A percentile compares a stretch with the other conserved stretches of the same genome.
These are phyloP conservation scores for Aspergillus conjunctus DNA, from an alignment of 495 filamentous ascomycete species.

Conservation along the genomic window DNA sequence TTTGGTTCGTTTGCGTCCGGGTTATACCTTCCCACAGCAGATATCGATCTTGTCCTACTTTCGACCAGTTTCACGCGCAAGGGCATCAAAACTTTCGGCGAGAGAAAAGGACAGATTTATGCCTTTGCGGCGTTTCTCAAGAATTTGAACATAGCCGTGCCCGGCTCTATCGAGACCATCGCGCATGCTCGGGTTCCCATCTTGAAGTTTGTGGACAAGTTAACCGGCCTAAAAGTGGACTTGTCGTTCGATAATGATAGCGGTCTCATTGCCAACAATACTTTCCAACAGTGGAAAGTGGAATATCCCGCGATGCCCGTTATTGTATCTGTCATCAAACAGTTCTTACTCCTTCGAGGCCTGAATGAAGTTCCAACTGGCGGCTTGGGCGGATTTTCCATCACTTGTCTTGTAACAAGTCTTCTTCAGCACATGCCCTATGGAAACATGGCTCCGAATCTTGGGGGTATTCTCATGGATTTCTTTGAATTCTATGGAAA, in stretches of 20 bases:
- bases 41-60: constrained; percentile 91
- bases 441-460: constrained; percentile 60
- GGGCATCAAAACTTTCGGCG: constrained; percentile 46
- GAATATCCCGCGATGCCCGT: constrained; percentile 81
- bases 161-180: constrained; percentile 63
- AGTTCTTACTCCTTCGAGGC: constrained; percentile 83
- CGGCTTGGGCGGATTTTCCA: constrained; percentile 91
- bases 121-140: constrained; percentile 56
- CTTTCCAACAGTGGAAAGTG: constrained; percentile 75
- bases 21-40: constrained; percentile 85
- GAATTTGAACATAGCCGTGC: constrained; percentile 47
- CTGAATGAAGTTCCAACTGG: constrained; percentile 89
- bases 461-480: constrained; percentile 77
- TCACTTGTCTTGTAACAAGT: constrained; percentile 89
- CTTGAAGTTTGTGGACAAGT: constrained; percentile 80
- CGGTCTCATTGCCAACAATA: constrained; percentile 74
- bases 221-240: constrained; percentile 78
- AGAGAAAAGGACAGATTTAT: constrained; percentile 48
- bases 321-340: constrained; percentile 84
- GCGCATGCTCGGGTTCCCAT: constrained; percentile 81
- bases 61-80: constrained; percentile 59
- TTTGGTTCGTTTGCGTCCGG: constrained; percentile 94
- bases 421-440: constrained; percentile 77
- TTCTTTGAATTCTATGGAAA: constrained; percentile 91
- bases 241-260: constrained; percentile 91